These are phyloP conservation scores for Stachybotrys elegans DNA, from an alignment of 2,329 filamentous ascomycete genomes.

Conservation along the genomic window DNA sequence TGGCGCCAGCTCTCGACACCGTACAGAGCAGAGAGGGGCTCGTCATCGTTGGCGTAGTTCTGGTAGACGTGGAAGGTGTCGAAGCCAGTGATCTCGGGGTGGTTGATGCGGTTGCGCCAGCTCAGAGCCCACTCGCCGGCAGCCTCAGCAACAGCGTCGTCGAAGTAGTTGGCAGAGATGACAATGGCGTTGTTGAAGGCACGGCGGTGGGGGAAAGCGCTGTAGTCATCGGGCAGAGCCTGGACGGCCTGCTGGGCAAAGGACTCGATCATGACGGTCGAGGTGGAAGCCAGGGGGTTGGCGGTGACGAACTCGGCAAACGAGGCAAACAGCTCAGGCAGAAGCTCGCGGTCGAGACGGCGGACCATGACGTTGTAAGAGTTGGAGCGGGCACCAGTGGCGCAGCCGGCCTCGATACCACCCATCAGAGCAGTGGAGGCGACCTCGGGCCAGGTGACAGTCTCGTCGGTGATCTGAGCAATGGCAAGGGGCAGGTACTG, in stretches of 20 bases:
- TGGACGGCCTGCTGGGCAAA: slow-evolving; percentile 40
- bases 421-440: not conserved
- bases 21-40: slow-evolving; percentile 36
- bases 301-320: slow-evolving; percentile 5
- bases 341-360: not conserved
- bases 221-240: not conserved
- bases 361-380: not conserved
- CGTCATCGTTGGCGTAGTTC: slow-evolving; percentile 48
- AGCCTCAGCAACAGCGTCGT: slow-evolving; percentile 11
- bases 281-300: slow-evolving; percentile 9
- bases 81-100: slow-evolving; percentile 4
- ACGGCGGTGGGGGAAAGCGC: slow-evolving; percentile 16
- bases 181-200: slow-evolving; percentile 13
- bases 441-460: not conserved
- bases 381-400: not conserved
- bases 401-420: not conserved
- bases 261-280: slow-evolving; percentile 51
- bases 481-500: slow-evolving; percentile 38
- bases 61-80: slow-evolving; percentile 26
- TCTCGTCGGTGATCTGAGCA: slow-evolving; percentile 24
- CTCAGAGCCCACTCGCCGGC: slow-evolving; percentile 10
- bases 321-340: not conserved
- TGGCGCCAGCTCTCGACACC: slow-evolving; percentile 45
- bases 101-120: slow-evolving; percentile 12
- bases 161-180: slow-evolving; percentile 13